These are phyloP conservation scores for Sugiyamaella americana DNA, from an alignment of 805 yeast species.

Conservation along the genomic window DNA sequence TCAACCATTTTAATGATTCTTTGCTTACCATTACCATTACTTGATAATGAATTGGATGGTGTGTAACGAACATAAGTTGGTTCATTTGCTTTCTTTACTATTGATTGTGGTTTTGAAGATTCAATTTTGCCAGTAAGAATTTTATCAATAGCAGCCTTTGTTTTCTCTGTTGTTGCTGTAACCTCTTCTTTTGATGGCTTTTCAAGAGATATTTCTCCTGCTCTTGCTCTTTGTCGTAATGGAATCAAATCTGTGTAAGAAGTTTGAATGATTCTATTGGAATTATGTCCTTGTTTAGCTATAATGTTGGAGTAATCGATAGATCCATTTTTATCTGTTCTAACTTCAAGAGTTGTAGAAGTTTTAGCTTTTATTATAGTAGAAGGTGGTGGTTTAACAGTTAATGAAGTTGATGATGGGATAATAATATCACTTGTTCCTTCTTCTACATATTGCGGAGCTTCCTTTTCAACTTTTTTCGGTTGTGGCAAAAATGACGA, in stretches of 20 bases:
- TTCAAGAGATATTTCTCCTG: constrained; percentile 37
- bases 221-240: constrained; percentile 41
- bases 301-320: constrained; percentile 28
- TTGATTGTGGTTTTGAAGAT: constrained; percentile 28
- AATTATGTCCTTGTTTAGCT: constrained; percentile 31
- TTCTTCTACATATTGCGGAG: not conserved
- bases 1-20: constrained; percentile 62
- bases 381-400: not conserved
- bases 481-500: not conserved
- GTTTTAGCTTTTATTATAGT: not conserved
- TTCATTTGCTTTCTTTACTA: constrained; percentile 27
- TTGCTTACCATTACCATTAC: constrained; percentile 30
- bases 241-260: constrained; percentile 57
- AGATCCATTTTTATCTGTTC: constrained; percentile 27
- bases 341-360: constrained; percentile 11
- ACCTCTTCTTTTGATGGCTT: constrained; percentile 44
- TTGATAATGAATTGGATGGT: constrained; percentile 26
- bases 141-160: constrained; percentile 49
- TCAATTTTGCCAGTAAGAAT: constrained; percentile 43
- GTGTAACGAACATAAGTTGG: constrained; percentile 44
- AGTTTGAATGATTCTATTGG: constrained; percentile 36
- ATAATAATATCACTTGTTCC: not conserved
- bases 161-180: constrained; percentile 44
- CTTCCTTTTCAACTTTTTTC: not conserved
- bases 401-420: not conserved